Conservation (phyloP, 805 yeast species). For the Kuraishia hungarica region DNA sequence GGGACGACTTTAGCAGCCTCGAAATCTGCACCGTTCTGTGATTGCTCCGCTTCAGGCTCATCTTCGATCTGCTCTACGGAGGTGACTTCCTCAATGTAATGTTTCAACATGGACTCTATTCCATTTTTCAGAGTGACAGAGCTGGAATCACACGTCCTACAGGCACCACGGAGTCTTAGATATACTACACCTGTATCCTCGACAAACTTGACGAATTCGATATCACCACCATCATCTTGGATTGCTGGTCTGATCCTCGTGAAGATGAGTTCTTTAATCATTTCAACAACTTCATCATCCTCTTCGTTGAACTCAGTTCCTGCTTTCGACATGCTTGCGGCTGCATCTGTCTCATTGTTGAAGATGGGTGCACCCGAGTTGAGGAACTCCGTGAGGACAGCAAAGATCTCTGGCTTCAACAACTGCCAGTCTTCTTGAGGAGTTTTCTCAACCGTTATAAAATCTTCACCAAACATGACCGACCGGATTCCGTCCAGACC, state of each 20-base stretch:
- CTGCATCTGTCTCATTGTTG: conserved; percentile 23
- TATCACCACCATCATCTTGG: conserved; percentile 98
- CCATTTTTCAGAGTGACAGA: conserved; percentile 92
- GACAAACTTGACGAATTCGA: conserved; percentile 79
- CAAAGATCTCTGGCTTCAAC: conserved; percentile 59
- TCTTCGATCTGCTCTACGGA: conserved; percentile 79
- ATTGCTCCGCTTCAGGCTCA: conserved; percentile 55
- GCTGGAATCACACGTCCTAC: conserved; percentile 86
- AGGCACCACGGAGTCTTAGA: conserved; percentile 89
- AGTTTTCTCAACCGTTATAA: conserved; percentile 70
- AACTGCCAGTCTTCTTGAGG: conserved; percentile 47
- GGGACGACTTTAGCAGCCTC: conserved; percentile 2
- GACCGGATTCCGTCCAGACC: conserved; percentile 69
- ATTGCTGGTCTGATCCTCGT: conserved; percentile 97
- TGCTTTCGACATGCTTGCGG: conserved; percentile 25
- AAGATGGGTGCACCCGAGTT: conserved; percentile 51
- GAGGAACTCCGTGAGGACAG: conserved; percentile 45
- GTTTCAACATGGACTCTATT: conserved; percentile 94
- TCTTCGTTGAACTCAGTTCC: conserved; percentile 42
- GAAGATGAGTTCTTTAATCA: conserved; percentile 87
- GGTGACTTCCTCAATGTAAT: conserved; percentile 91
- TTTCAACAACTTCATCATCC: conserved; percentile 72
- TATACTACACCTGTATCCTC: conserved; percentile 83
- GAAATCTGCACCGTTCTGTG: conserved; percentile 7
- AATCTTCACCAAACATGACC: conserved; percentile 75